phyloP scores from a whole-genome alignment of 768 basidiomycete species.

The Coprinellus micaceus region DNA sequence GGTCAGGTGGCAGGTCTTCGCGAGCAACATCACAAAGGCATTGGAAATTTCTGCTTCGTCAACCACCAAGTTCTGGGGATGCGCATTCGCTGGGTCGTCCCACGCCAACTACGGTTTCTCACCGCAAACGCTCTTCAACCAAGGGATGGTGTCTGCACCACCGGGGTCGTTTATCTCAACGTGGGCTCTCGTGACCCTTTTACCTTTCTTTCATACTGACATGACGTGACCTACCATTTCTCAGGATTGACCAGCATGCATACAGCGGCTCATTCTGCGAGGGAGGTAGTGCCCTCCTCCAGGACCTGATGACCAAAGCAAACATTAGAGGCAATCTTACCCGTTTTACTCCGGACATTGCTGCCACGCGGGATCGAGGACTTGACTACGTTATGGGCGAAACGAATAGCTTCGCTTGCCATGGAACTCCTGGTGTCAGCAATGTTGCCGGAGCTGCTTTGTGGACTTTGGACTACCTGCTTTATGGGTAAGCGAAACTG shows the following conservation, averaged over 20 bases:
- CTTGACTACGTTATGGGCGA: slow-evolving; percentile 63
- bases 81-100: slow-evolving; percentile 46
- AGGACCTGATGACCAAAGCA: slow-evolving; percentile 61
- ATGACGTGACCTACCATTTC: no score
- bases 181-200: slow-evolving; percentile 25
- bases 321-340: slow-evolving; percentile 53
- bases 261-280: slow-evolving; percentile 62
- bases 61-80: slow-evolving; percentile 45
- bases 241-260: slow-evolving; percentile 55
- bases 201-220: neutral
- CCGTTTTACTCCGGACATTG: slow-evolving; percentile 47
- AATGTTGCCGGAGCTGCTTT: slow-evolving; percentile 67
- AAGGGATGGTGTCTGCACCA: slow-evolving; percentile 44
- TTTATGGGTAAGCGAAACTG: slow-evolving; percentile 47
- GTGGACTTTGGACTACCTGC: slow-evolving; percentile 64
- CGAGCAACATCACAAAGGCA: slow-evolving; percentile 42
- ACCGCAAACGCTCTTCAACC: slow-evolving; percentile 51
- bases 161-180: slow-evolving; percentile 50
- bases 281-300: slow-evolving; percentile 47
- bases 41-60: slow-evolving; percentile 35
- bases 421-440: slow-evolving; percentile 52
- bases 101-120: slow-evolving; percentile 49
- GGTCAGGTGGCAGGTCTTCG: slow-evolving; percentile 54
- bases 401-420: slow-evolving; percentile 48
- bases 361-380: slow-evolving; percentile 38